phyloP scores from a whole-genome alignment of 2,329 filamentous ascomycete species.

The Sarocladium oryzae region DNA sequence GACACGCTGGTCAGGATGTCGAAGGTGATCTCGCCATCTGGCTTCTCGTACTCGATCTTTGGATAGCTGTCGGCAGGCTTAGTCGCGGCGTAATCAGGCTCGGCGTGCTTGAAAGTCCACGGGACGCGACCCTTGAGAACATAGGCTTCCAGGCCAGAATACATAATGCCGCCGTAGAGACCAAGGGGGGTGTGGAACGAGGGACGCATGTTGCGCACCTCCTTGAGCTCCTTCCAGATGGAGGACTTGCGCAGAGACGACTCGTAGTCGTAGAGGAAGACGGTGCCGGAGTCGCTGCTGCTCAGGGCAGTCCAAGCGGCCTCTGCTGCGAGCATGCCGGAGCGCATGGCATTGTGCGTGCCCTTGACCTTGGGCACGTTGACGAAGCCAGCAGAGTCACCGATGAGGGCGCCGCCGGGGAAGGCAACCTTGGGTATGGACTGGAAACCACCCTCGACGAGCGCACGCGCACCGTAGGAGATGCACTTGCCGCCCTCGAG shows the following conservation, averaged over 20 bases:
- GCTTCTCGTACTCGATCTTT: slow-evolving; percentile 96
- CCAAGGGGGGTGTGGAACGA: slow-evolving; percentile 87
- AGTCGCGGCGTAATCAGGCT: slow-evolving; percentile 70
- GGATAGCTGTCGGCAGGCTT: slow-evolving; percentile 70
- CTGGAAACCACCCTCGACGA: slow-evolving; percentile 94
- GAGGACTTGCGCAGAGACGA: slow-evolving; percentile 75
- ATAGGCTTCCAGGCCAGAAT: slow-evolving; percentile 89
- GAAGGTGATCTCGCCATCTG: slow-evolving; percentile 89
- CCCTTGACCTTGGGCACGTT: slow-evolving; percentile 99
- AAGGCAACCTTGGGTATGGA: slow-evolving; percentile 97
- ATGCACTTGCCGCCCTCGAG: slow-evolving; percentile 98
- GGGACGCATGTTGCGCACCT: slow-evolving; percentile 95
- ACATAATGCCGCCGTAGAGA: slow-evolving; percentile 81
- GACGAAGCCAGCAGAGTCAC: slow-evolving; percentile 92
- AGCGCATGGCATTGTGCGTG: slow-evolving; percentile 96
- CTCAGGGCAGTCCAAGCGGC: slow-evolving; percentile 73
- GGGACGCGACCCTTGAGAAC: slow-evolving; percentile 77
- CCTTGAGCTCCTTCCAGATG: slow-evolving; percentile 91
- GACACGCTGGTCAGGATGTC: slow-evolving; percentile 95
- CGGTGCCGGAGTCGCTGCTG: slow-evolving; percentile 50
- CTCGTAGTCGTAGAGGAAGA: slow-evolving; percentile 95
- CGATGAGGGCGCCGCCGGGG: slow-evolving; percentile 89
- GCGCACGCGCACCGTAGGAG: slow-evolving; percentile 85
- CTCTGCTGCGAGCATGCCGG: slow-evolving; percentile 92
- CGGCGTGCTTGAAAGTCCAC: slow-evolving; percentile 87